Conservation (phyloP, 805 yeast species). For the Barnettozyma vustinii region DNA sequence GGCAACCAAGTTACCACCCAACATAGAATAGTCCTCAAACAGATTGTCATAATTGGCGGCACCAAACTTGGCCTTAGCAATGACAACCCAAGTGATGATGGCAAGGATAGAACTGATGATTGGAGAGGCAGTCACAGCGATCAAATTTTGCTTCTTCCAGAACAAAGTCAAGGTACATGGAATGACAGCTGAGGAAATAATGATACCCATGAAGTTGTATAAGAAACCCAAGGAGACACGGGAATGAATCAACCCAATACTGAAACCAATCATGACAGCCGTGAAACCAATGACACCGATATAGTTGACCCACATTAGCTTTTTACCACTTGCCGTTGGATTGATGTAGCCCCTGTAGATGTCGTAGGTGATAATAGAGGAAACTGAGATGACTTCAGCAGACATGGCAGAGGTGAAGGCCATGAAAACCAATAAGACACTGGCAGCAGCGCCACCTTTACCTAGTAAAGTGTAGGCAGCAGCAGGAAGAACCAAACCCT, state of each 20-base stretch:
- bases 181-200: constrained; percentile 80
- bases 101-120: constrained; percentile 72
- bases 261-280: constrained; percentile 70
- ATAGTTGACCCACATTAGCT: constrained; percentile 42
- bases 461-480: constrained; percentile 83
- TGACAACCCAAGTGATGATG: constrained; percentile 60
- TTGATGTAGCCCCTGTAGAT: constrained; percentile 75
- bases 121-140: constrained; percentile 74
- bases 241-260: constrained; percentile 78
- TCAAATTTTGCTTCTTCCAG: constrained; percentile 57
- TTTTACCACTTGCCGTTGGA: constrained; percentile 73
- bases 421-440: constrained; percentile 76
- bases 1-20: constrained; percentile 83
- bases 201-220: constrained; percentile 84
- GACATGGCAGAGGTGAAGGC: constrained; percentile 92
- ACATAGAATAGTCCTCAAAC: constrained; percentile 86
- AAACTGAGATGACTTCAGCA: constrained; percentile 84
- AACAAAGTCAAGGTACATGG: constrained; percentile 65
- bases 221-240: constrained; percentile 83
- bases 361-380: constrained; percentile 82
- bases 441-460: constrained; percentile 81
- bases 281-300: constrained; percentile 33
- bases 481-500: constrained; percentile 68
- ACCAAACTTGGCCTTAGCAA: constrained; percentile 40
- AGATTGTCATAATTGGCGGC: constrained; percentile 46